Evolutionary conservation across 1,139 yeast genomes (phyloP), one percentile per base, ranked within the genome.

Genomic region (Debaryomyces sp.): DNA sequence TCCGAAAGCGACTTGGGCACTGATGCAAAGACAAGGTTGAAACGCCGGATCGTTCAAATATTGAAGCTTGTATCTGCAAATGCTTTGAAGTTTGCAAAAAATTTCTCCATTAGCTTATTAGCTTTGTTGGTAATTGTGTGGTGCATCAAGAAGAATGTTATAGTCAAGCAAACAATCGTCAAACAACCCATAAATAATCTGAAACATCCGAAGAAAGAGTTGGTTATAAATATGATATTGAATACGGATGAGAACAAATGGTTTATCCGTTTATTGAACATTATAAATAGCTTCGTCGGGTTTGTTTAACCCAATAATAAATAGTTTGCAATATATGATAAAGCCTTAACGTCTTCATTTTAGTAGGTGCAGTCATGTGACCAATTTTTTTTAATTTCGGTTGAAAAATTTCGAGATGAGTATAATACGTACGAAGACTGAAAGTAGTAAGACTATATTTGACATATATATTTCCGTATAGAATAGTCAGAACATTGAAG

Each of bases 181-280:
- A 69, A 60, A 43, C 69, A 66, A 47, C 71, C 73, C 17, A 48
- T 52, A 5, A 60, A 58, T 7, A 59, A 56, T 23, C 52, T 56
- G 23, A 56, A 50, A 34, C 58, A 54, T 45, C 62, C 57, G 43
- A 67, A 63, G 52, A 73, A 72, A 52, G 80, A 76, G 54, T 68
- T 75, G 57, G 65, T 76, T 12, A 72, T 76, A 49, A 75, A 74
- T 53, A 75, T 76, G 79, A 64, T 74, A 21, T 62, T 76, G 48
- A 73, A 73, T 53, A 71, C 78, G 9, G 68, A 71, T 50, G 78
- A 75, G 52, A 75, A 76, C 56, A 75, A 72, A 59, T 76, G 80
- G 80, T 75, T 76, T 46, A 66, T 76, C 38, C 65, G 79, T 51
- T 57, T 76, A 51, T 68, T 75, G 43, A 59, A 55, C 24, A 57